Conservation (phyloP, 2,329 filamentous ascomycete genomes). For the Pyrenochaeta sp. region DNA sequence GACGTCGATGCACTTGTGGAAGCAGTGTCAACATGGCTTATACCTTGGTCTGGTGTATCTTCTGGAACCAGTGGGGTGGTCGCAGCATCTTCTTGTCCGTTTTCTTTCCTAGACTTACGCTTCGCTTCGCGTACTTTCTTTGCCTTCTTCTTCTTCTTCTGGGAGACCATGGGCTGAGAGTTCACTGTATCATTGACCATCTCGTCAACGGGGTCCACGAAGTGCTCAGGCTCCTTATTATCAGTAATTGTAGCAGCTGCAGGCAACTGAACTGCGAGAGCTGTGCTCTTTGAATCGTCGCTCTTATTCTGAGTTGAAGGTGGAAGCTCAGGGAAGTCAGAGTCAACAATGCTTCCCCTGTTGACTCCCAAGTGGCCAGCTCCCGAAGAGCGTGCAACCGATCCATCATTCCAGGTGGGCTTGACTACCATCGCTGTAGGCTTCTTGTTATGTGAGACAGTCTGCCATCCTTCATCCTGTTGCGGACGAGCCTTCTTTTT, state of each 20-base stretch:
- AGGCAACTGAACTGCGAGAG: constrained; percentile 5
- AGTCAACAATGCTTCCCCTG: constrained; percentile 1
- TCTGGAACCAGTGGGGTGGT: not conserved
- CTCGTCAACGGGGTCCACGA: not conserved
- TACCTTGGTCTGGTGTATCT: not conserved
- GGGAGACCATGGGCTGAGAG: constrained; percentile 18
- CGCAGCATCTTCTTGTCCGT: constrained; percentile 1
- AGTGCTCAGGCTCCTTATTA: constrained; percentile 10
- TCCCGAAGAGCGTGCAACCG: not conserved
- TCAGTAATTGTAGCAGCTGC: not conserved
- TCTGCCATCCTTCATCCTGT: constrained; percentile 1
- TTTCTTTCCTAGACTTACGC: constrained; percentile 32
- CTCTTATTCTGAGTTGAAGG: not conserved
- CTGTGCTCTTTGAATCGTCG: not conserved
- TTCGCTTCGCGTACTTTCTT: constrained; percentile 29
- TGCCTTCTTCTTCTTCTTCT: constrained; percentile 32
- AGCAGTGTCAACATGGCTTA: no score
- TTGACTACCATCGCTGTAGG: constrained; percentile 4
- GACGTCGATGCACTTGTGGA: not conserved
- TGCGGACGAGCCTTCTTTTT: not conserved
- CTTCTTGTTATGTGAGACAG: constrained; percentile 1
- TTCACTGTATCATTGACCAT: not conserved
- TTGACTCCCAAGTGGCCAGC: not conserved
- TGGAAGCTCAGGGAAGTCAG: constrained; percentile 2
- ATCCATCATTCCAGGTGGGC: constrained; percentile 4